phyloP scores from a whole-genome alignment of 257 asterid genomes.

The Marsdenia floribunda region DNA sequence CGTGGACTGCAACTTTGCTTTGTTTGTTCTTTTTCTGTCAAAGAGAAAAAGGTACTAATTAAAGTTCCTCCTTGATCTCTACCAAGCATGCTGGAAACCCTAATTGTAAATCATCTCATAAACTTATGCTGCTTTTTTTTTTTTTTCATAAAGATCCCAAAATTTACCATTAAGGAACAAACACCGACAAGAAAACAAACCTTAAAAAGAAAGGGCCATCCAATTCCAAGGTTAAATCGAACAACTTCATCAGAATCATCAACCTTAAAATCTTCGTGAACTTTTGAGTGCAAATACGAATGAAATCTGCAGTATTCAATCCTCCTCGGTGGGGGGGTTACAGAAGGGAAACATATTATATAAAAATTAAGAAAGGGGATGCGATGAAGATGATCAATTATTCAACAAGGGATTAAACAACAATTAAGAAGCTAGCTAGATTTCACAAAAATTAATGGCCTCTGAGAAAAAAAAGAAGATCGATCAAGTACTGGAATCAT shows the following conservation, averaged over 20 bases:
- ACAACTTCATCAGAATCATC: not conserved
- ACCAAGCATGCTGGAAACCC: not conserved
- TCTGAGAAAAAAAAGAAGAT: not conserved
- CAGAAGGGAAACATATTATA: too few species aligned
- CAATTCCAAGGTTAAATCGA: not conserved
- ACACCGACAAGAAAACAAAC: not conserved
- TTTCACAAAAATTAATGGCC: not conserved
- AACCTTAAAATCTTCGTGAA: not conserved
- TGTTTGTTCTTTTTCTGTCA: not conserved
- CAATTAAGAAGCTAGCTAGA: not conserved
- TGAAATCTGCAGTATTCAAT: too few species aligned
- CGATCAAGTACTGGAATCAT: not conserved
- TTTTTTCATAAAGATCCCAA: not conserved
- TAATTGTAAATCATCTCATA: too few species aligned
- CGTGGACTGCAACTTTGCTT: not conserved
- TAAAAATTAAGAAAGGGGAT: too few species aligned
- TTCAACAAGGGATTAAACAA: not conserved
- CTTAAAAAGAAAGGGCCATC: too few species aligned
- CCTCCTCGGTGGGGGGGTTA: too few species aligned
- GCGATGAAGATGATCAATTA: too few species aligned
- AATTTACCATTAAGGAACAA: not conserved
- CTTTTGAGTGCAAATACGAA: not conserved
- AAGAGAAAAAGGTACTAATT: not conserved
- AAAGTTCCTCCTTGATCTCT: constrained; percentile 6
- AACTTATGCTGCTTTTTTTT: not conserved